Conservation (phyloP, 1,284 basidiomycete species). For the Uromyces viciae-fabae region DNA sequence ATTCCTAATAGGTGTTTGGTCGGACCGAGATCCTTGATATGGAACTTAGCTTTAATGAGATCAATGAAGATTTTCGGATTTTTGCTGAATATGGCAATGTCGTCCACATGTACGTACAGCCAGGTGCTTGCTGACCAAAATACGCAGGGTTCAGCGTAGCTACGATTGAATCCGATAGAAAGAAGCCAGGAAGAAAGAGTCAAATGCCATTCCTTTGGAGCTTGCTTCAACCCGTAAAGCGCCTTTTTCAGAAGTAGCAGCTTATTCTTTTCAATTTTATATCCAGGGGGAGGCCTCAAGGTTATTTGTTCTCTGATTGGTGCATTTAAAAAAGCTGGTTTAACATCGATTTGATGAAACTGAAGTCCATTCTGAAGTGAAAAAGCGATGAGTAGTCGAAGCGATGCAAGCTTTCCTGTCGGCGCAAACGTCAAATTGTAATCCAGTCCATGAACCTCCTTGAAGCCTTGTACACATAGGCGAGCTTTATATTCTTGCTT, state of each 20-base stretch:
- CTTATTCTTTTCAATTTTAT: no score
- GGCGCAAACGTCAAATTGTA: not conserved
- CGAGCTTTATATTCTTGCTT: not conserved
- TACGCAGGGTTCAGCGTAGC: not conserved
- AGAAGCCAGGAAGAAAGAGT: not conserved
- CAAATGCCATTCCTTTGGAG: not conserved
- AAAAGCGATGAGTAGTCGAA: not conserved
- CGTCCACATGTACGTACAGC: not conserved
- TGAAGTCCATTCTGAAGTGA: not conserved
- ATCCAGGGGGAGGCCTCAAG: not conserved
- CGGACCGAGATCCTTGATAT: not conserved
- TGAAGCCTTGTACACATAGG: not conserved
- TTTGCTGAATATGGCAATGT: no score
- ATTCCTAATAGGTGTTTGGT: not conserved
- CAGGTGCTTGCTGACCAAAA: not conserved
- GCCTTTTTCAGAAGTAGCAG: not conserved
- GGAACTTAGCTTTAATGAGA: not conserved
- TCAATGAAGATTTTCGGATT: not conserved
- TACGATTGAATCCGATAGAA: not conserved
- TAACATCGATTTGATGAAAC: constrained; percentile 6
- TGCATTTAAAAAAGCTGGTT: constrained; percentile 6
- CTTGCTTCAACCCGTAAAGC: not conserved
- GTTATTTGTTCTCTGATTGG: not conserved
- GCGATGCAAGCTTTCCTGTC: not conserved
- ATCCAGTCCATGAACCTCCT: not conserved